A percentile compares a stretch with the other conserved stretches of the same genome.
These are phyloP conservation scores for Aspergillus fumigatus DNA, from an alignment of 2,329 filamentous ascomycete species.

Conservation along the genomic window DNA sequence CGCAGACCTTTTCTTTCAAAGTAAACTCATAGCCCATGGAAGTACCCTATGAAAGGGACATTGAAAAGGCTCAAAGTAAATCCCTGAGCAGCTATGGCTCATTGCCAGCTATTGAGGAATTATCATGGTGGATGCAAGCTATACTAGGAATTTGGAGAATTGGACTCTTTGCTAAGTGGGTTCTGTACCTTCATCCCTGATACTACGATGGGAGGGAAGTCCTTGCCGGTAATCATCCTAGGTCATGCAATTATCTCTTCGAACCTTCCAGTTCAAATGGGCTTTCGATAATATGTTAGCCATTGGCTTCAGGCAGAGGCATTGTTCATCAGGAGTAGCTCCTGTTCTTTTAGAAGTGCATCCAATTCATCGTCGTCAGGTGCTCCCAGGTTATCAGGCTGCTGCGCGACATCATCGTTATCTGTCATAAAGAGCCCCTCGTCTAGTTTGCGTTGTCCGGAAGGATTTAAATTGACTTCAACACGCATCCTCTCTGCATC, in stretches of 20 bases:
- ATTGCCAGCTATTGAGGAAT: not conserved
- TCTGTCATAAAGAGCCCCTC: slow-evolving; percentile 30
- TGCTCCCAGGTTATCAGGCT: slow-evolving; percentile 3
- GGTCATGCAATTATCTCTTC: not conserved
- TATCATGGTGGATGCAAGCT: not conserved
- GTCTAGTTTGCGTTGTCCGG: slow-evolving; percentile 5
- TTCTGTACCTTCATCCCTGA: not conserved
- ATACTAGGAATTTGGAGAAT: not conserved
- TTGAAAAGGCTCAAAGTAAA: not conserved
- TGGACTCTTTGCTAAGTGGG: no score
- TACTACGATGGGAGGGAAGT: not conserved
- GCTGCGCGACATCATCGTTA: slow-evolving; percentile 9
- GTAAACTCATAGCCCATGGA: not conserved
- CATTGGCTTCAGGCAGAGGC: slow-evolving; percentile 18
- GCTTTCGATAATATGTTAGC: not conserved
- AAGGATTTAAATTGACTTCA: not conserved
- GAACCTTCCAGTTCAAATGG: not conserved
- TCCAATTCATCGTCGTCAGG: slow-evolving; percentile 48
- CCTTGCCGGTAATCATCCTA: not conserved
- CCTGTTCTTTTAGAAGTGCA: slow-evolving; percentile 50
- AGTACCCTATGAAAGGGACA: no score
- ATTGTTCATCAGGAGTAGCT: slow-evolving; percentile 9
- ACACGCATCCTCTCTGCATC: not conserved
- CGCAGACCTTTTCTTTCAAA: not conserved
- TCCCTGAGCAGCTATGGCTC: not conserved